A percentile compares a stretch with the other conserved stretches of the same genome.
phyloP scores from a whole-genome alignment of 73 alveolate genomes.

The Stentor roeselii region DNA sequence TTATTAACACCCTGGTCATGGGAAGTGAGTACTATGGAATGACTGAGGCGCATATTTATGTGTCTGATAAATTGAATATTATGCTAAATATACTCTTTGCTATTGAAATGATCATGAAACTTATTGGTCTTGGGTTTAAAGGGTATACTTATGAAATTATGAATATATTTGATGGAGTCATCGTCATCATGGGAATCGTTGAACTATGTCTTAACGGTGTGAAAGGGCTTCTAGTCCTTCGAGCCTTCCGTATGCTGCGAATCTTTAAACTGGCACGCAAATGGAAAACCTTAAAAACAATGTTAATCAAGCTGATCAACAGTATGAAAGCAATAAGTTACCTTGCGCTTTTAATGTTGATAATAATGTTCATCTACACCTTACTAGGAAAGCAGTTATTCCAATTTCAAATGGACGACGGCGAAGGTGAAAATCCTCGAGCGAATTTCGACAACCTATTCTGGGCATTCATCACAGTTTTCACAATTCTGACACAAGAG shows the following conservation, averaged over 20 bases:
- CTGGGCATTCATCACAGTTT: slow-evolving; percentile 53
- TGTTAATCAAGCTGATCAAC: slow-evolving; percentile 32
- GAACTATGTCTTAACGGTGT: slow-evolving; percentile 28
- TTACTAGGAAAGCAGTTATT: slow-evolving; percentile 93
- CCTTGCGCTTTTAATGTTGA: slow-evolving; percentile 71
- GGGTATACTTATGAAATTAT: slow-evolving; percentile 32
- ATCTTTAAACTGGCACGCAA: slow-evolving; percentile 48
- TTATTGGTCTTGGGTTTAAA: slow-evolving; percentile 44
- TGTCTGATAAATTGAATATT: slow-evolving; percentile 30
- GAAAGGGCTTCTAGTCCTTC: slow-evolving; percentile 47
- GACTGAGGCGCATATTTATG: background rate
- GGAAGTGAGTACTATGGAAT: slow-evolving; percentile 51
- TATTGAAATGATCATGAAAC: slow-evolving; percentile 45
- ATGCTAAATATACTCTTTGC: slow-evolving; percentile 37
- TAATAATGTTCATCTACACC: slow-evolving; percentile 87
- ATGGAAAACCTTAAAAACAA: slow-evolving; percentile 42
- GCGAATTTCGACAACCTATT: slow-evolving; percentile 46
- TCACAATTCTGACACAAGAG: slow-evolving; percentile 49
- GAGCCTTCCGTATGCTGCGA: slow-evolving; percentile 60
- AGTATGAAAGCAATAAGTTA: slow-evolving; percentile 51
- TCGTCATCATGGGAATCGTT: slow-evolving; percentile 24
- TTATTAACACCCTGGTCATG: slow-evolving; percentile 47
- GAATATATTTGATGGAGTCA: slow-evolving; percentile 41
- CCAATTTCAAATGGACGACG: slow-evolving; percentile 68
- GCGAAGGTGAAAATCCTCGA: slow-evolving; percentile 42